A percentile compares a stretch with the other conserved stretches of the same genome.
phyloP scores from a whole-genome alignment of 306 rosid genomes.

The Hippophae tibetana region DNA sequence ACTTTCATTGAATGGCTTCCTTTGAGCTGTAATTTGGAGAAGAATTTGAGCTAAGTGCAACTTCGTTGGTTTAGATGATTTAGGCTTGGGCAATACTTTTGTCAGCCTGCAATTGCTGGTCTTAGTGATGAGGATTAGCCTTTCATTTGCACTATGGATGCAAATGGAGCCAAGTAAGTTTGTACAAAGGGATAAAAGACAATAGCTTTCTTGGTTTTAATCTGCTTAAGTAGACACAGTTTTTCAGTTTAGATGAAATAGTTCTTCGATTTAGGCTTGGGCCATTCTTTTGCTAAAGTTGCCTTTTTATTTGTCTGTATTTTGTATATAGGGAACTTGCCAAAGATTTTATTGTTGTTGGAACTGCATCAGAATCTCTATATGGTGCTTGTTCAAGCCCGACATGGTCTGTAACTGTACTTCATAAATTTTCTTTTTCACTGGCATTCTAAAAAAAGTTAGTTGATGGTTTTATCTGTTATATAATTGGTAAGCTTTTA shows the following conservation, averaged over 20 bases:
- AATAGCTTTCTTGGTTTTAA: too few relatives aligned
- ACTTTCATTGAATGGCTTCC: not conserved
- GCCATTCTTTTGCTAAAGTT: not conserved
- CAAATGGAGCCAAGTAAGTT: slow-evolving; percentile 92
- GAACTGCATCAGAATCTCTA: slow-evolving; percentile 90
- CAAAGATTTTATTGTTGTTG: slow-evolving; percentile 94
- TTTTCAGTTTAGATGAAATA: too few relatives aligned
- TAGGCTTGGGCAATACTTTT: slow-evolving; percentile 94
- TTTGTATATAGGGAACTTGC: slow-evolving; percentile 77
- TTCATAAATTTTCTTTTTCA: slow-evolving; percentile 11
- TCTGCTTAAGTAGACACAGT: too few relatives aligned
- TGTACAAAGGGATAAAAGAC: too few relatives aligned
- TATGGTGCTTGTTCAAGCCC: slow-evolving; percentile 99
- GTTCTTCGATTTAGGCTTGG: too few relatives aligned
- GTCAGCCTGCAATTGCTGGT: slow-evolving; percentile 97
- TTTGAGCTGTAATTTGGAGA: not conserved
- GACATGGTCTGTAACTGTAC: slow-evolving; percentile 62
- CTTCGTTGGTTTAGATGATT: not conserved
- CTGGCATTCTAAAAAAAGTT: not conserved
- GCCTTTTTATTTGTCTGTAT: not conserved
- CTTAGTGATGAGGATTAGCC: slow-evolving; percentile 80
- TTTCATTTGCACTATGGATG: slow-evolving; percentile 95
- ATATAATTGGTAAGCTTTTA: too few relatives aligned
- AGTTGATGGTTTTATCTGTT: not conserved
- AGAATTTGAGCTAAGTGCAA: too few relatives aligned